Base-by-base conservation (phyloP, 2,329 filamentous ascomycete genomes). In the Diaporthe longicolla region DNA sequence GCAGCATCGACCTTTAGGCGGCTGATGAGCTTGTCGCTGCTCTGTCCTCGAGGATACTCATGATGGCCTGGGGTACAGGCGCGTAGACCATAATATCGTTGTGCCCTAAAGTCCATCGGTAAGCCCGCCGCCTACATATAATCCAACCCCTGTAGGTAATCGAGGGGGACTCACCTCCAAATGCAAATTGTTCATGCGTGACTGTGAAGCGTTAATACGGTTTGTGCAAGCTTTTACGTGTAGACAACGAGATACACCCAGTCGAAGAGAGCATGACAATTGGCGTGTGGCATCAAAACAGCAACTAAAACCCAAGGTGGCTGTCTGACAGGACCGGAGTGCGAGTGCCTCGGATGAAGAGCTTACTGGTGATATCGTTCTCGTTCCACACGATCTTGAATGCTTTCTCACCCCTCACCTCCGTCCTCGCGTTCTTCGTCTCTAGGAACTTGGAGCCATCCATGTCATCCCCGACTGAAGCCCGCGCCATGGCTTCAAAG, bases 1-100 rank as follows among this genome's bases (percentile, higher is more conserved):
- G 29, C 45, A 29, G 26, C n/a, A 52, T 8, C 29, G 21, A 3
- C 19, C 37, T 24, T 43, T 29, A 71, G 4, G n/a, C 69, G 29
- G 45, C 45, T 21, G 45, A 71, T 29, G 57, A 35, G 19, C 29
- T 21, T 21, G 57, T n/a, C 21, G 29, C 57, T 17, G 21, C 21
- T 37, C 58, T 32, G 19, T 37, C 57, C 37, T 65, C 73, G 21
- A 75, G 59, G 26, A 57, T 63, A 68, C 40, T 63, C 85, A 92
- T 87, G 0, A 94, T 87, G 2, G 92, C 92, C 52, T 93, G 82
- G 11, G 88, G 82, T 21, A 94, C 89, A 5, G 91, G 88, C 1
- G 91, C 87, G 79, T 90, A 93, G 9, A 89, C 89, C 81, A 94
- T 88, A 52, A 95, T 87, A 68, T 89, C 85, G 79, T 94, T 95